Base-by-base conservation (phyloP, 352 stramenopile genomes). In the Pythium oligandrum region DNA sequence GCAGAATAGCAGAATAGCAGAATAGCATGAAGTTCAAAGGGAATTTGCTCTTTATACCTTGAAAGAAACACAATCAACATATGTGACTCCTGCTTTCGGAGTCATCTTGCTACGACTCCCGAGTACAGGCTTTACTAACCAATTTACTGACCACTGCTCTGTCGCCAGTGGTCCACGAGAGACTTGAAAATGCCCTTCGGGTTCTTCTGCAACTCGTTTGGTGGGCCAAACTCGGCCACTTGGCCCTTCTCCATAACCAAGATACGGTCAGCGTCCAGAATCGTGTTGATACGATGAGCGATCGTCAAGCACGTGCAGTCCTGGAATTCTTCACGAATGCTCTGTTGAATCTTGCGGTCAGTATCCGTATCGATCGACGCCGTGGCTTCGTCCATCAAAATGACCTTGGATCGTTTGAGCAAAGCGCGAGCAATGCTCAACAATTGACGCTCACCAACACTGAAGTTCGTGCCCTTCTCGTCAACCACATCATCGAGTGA, bases 251-350 rank as follows among this genome's bases (percentile, higher is more conserved):
- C 96, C 71, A 99, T 90, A 1, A 99, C 96, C 17, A 99, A 56
- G 32, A 99, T 93, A 10, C 70, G 68, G 66, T 99, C 93, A 55
- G 85, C 95, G 63, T 99, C 92, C 66, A 98, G 92, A 46, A 99
- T 97, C 4, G 96, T 98, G 61, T 98, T 85, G 17, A 99, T 67
- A 17, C 97, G 86, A 72, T 99, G 96, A 36, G 96, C 96, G 59
- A 99, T 97, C 8, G 89, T 98, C 1, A 99, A 61, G 40, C 96
- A 66, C 2, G 97, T 99, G 55, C 78, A 97, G 11, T 86, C 60
- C 7, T 73, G 48, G 34, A 73, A 67, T 8, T 51, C 53, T 26
- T 53, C 31, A 38, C 51, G 50, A 12, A 62, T 12, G 32, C 53
- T 91, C 68, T 47, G 71, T 7, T 67, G 53, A 33, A 67, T 48